phyloP scores from a whole-genome alignment of 495 filamentous ascomycete genomes.

The Schizothecium vesticola region DNA sequence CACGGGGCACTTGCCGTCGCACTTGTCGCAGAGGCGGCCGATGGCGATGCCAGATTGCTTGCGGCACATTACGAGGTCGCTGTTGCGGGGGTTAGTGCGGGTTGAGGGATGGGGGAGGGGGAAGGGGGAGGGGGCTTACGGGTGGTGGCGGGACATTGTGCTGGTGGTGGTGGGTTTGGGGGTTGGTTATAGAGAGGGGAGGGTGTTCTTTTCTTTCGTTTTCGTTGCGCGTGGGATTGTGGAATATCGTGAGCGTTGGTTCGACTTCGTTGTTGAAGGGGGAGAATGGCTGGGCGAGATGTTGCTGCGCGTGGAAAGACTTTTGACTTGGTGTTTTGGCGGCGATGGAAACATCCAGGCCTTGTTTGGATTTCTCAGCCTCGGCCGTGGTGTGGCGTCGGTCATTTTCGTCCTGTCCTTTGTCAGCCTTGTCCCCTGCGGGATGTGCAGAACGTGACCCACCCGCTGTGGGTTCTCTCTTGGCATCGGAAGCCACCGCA shows the following conservation, averaged over 20 bases:
- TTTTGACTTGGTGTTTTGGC: background rate
- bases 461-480: background rate
- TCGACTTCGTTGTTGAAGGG: background rate
- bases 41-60: constrained; percentile 97
- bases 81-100: constrained; percentile 27
- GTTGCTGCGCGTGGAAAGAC: background rate
- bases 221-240: background rate
- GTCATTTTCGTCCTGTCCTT: background rate
- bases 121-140: constrained; percentile 19
- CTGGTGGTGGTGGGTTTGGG: constrained; percentile 11
- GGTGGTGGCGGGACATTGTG: constrained; percentile 36
- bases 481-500: background rate
- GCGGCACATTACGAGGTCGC: constrained; percentile 99
- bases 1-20: constrained; percentile 98
- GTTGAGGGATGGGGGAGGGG: background rate
- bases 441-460: background rate
- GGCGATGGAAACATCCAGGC: background rate
- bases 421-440: background rate
- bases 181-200: background rate
- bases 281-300: background rate
- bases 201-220: background rate
- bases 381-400: background rate
- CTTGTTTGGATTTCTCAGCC: constrained; percentile 13
- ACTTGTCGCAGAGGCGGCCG: constrained; percentile 99
- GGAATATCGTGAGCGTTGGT: no score